Base-by-base conservation (phyloP, 805 yeast species). In the Candida fluviatilis region DNA sequence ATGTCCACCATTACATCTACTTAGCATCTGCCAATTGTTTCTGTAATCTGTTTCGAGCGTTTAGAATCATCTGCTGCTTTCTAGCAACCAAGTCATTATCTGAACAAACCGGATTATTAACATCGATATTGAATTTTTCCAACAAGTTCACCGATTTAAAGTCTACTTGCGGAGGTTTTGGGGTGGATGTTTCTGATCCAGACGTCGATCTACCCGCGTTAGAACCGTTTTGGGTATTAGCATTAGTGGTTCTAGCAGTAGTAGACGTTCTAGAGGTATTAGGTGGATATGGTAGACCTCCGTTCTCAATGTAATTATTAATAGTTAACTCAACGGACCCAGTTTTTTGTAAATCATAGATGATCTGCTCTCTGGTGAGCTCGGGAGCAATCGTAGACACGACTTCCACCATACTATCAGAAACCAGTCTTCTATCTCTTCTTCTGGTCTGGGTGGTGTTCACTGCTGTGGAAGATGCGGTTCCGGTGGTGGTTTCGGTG, bases 291-390 rank as follows among this genome's bases (percentile, higher is more conserved):
- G 88, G 86, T 36, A 83, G 70, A 12, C 64, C 62, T 10, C 84
- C 82, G 27, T 72, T 76, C 37, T 74, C 73, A 55, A 91, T 68
- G 46, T 75, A 80, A 31, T 80, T 72, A 36, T 88, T 85, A 7
- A 89, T 80, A 0, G 98, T 90, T 6, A 61, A 74, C 57, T 87
- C 90, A 1, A 90, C 90, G 5, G 84, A 80, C 0, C 95, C 95
- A 0, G 93, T 78, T 42, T 77, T 69, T 51, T 81, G 79, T 44
- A 93, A 71, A 55, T 84, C 95, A 44, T 71, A 69, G 43, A 80
- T 69, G 43, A 93, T 87, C 54, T 85, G 95, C 5, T 75, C 84
- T 3, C 62, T 72, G 1, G 84, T 69, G 23, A 86, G 63, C 15
- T 69, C 68, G 3, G 97, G 96, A 0, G 89, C 95, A 39, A 91